Evolutionary conservation across 2,329 filamentous ascomycete genomes (phyloP).

Genomic region (Westerdykella sp.): DNA sequence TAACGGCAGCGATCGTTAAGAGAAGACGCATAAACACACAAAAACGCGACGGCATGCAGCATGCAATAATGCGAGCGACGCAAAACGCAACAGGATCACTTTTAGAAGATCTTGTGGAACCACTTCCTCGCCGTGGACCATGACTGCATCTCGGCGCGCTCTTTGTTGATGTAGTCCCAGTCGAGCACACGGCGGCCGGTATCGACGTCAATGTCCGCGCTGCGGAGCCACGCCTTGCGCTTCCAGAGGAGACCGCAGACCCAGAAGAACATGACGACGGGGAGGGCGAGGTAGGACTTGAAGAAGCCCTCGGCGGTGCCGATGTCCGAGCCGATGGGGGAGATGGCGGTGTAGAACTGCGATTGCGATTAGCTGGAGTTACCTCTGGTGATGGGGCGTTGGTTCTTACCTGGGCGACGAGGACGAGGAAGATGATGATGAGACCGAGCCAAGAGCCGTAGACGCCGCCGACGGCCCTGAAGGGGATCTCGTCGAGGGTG

Average conservation of each 20-base stretch:
- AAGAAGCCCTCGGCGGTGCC: constrained; percentile 42
- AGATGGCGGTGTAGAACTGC: constrained; percentile 38
- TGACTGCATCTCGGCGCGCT: constrained; percentile 45
- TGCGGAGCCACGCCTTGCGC: constrained; percentile 52
- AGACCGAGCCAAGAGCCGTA: constrained; percentile 38
- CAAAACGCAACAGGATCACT: background rate
- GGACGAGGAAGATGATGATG: constrained; percentile 34
- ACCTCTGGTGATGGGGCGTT: background rate
- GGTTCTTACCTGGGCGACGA: constrained; percentile 35
- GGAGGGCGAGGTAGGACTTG: constrained; percentile 42
- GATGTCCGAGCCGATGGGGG: constrained; percentile 22
- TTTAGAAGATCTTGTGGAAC: constrained; percentile 22
- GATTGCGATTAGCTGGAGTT: constrained; percentile 5
- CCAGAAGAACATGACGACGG: constrained; percentile 41
- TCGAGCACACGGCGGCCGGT: constrained; percentile 58
- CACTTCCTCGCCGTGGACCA: constrained; percentile 48
- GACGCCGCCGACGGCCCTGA: constrained; percentile 38
- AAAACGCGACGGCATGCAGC: too few relatives aligned
- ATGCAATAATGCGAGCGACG: background rate
- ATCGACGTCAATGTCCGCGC: constrained; percentile 61
- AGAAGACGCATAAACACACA: too few relatives aligned
- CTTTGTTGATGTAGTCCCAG: constrained; percentile 57
- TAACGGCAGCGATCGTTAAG: too few relatives aligned
- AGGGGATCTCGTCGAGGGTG: constrained; percentile 42
- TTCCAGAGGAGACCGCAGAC: constrained; percentile 58